Base-by-base conservation (phyloP, 1,284 basidiomycete genomes). In the Tranzscheliella williamsii region DNA sequence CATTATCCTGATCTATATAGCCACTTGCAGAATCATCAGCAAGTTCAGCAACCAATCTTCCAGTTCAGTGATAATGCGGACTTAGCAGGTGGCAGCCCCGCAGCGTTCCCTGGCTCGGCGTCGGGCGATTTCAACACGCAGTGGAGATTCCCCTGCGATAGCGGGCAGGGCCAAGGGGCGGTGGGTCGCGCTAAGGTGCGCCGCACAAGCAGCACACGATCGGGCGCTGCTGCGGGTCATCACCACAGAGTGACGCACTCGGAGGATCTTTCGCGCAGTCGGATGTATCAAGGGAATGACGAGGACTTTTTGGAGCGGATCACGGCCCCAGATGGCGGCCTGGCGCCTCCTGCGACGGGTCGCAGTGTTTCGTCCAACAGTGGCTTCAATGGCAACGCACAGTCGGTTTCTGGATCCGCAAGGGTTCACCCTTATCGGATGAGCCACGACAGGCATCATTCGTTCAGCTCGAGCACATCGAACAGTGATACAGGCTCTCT, bases 251-350 rank as follows among this genome's bases (percentile, higher is more conserved):
- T 49, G 35, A 54, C 63, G 11, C 66, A 60, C 16, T 69, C 65
- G 15, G 70, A 73, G 42, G 70, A 73, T 32, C 32, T 73, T 8
- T 65, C 64, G 4, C 38, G 56, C 22, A 52, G 58, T 13, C 58
- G 67, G 21, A 43, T 57, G 42, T 54, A 45, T 15, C 53, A 52
- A 47, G 60, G 67, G 15, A 39, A 50, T 11, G 44, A 48, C 17
- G 58, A 46, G 20, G 60, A 71, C 29, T 73, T 68, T 41, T 42
- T 71, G 2, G 30, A 45, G 12, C 46, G 62, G 39, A 70, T 73
- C 51, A 73, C 70, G 2, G 63, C 66, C 5, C 63, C 68, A 13
- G 57, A 73, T 26, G 70, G 70, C 9, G 55, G 60, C 9, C 55
- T 73, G 23, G 70, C 68, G 13, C 70, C 70, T 20, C 70, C 70